Evolutionary conservation across 108 stramenopile species (phyloP).

Genomic region (Halocafeteria seosinensis): DNA sequence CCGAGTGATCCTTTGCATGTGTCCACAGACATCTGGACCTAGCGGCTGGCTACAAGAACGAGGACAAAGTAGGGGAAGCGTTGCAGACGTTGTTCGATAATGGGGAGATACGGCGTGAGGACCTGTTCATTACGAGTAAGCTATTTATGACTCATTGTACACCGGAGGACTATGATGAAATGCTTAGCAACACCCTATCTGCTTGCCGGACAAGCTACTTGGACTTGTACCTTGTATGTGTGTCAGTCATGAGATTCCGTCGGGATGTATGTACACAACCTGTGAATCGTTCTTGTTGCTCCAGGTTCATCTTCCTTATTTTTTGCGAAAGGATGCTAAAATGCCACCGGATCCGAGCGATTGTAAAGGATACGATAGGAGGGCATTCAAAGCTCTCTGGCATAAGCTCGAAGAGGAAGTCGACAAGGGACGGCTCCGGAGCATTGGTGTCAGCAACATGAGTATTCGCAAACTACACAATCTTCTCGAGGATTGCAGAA

Average conservation of each 20-base stretch:
- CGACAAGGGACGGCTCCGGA: constrained; percentile 45
- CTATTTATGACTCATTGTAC: constrained; percentile 34
- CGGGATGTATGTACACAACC: too few relatives aligned
- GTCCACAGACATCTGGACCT: constrained; percentile 36
- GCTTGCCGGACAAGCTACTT: constrained; percentile 40
- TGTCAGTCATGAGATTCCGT: too few relatives aligned
- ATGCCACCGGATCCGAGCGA: constrained; percentile 8
- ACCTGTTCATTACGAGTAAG: constrained; percentile 64
- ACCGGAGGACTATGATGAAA: constrained; percentile 44
- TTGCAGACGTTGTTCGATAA: constrained; percentile 28
- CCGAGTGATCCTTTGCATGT: too few relatives aligned
- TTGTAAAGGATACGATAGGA: background rate
- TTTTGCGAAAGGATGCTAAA: too few relatives aligned
- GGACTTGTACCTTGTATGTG: too few relatives aligned
- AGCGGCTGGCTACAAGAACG: constrained; percentile 48
- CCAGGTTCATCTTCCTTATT: too few relatives aligned
- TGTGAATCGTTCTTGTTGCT: too few relatives aligned
- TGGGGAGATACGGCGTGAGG: constrained; percentile 45
- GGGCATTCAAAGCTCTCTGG: constrained; percentile 1
- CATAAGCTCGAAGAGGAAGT: constrained; percentile 12
- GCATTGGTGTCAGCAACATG: constrained; percentile 44
- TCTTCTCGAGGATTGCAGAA: constrained; percentile 18
- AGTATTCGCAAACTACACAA: constrained; percentile 33
- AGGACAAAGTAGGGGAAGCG: constrained; percentile 50
- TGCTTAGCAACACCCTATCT: constrained; percentile 30